A percentile compares a stretch with the other conserved stretches of the same genome.
Evolutionary conservation across 163 green algal genomes (phyloP).

Genomic region (Prototheca wickerhamii): DNA sequence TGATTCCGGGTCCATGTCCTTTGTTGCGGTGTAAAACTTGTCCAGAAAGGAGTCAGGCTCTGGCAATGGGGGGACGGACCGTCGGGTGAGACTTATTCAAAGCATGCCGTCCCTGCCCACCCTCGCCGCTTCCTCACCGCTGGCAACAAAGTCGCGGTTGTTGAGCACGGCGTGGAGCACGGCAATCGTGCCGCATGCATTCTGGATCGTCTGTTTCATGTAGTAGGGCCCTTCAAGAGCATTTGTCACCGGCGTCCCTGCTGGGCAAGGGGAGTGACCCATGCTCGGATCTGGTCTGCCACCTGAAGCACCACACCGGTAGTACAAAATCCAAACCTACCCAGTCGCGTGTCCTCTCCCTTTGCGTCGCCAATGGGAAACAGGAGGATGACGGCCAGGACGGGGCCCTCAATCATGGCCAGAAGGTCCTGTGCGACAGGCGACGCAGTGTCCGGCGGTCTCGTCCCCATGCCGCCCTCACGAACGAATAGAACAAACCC

Average conservation of each 20-base stretch:
- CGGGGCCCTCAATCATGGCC: constrained; percentile 80
- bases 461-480: not conserved
- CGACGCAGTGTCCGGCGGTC: not conserved
- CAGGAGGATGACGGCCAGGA: constrained; percentile 83
- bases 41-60: constrained; percentile 59
- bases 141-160: constrained; percentile 32
- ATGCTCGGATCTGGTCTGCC: no score
- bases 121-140: constrained; percentile 25
- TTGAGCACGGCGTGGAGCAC: constrained; percentile 83
- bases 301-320: no score
- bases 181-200: constrained; percentile 94
- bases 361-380: constrained; percentile 76
- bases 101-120: not conserved
- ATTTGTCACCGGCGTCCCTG: constrained; percentile 15
- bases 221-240: constrained; percentile 56
- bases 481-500: not conserved
- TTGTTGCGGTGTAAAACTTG: constrained; percentile 53
- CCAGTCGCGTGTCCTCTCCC: constrained; percentile 40
- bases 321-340: no score
- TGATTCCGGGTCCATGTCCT: constrained; percentile 42
- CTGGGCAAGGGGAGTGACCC: constrained; percentile 29
- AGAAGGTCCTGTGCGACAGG: constrained; percentile 70
- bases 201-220: constrained; percentile 94
- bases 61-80: not conserved
- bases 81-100: not conserved